Conservation (phyloP, 192 early-diverging fungal species). For the Paraglomus brasilianum region DNA sequence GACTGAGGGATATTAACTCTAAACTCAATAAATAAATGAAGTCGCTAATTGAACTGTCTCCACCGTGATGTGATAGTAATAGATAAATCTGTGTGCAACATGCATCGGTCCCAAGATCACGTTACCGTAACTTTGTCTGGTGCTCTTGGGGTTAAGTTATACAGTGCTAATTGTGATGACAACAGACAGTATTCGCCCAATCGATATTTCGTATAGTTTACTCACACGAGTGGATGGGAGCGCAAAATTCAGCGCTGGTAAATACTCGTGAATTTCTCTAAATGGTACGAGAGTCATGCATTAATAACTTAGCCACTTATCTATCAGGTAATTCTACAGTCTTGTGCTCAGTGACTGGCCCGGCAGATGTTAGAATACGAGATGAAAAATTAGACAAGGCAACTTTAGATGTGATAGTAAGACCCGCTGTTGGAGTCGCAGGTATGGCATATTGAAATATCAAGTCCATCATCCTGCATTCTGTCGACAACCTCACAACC, state of each 20-base stretch:
- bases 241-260: slow-evolving; percentile 77
- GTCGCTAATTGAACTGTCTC: no score
- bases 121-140: no score
- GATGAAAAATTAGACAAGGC: slow-evolving; percentile 92
- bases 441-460: slow-evolving; percentile 34
- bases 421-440: slow-evolving; percentile 63
- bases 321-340: slow-evolving; percentile 66
- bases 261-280: slow-evolving; percentile 1
- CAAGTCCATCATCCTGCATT: no score
- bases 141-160: no score
- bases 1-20: no score
- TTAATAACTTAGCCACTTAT: not conserved
- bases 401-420: slow-evolving; percentile 75
- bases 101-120: no score
- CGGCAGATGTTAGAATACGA: slow-evolving; percentile 77
- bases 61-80: no score
- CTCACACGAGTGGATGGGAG: slow-evolving; percentile 84
- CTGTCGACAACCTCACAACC: not conserved
- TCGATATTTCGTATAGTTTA: slow-evolving; percentile 63
- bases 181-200: slow-evolving; percentile 65
- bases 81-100: no score
- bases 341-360: slow-evolving; percentile 81
- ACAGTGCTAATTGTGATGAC: not conserved
- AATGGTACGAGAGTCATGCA: slow-evolving; percentile 1
- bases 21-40: no score